Base-by-base conservation (phyloP, 208 protist genomes). In the Willaertia magna region DNA sequence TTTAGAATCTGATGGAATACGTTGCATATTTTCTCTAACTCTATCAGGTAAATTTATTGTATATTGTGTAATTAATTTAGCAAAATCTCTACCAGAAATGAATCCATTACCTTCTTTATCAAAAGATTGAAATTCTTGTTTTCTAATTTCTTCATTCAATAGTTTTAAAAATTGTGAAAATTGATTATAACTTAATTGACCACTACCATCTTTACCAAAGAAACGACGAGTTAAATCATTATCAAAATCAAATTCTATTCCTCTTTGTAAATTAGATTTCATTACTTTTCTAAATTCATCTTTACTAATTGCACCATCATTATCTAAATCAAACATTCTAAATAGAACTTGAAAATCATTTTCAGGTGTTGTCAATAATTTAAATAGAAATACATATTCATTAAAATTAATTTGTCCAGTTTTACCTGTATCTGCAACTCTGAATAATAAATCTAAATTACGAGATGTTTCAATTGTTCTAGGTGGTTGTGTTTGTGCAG, bases 321-420 rank as follows among this genome's bases (percentile, higher is more conserved):
- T 55, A 18, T 87, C 9, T 30, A 47, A n/a, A 76, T 87, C 85
- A 76, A 87, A 87, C 85, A 87, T 85, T 42, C 34, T 67, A 34
- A 87, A 87, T 3, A 81, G 39, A 11, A 87, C 39, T 12, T 87
- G 40, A 34, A 85, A 83, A 20, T 85, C 74, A 67, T 14, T 85
- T 42, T 85, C 74, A 26, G 85, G 85, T 43, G 51, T 87, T 1
- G 85, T 83, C 6, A 87, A 49, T 6, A 87, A 44, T 44, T 51
- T 85, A 42, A 87, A 74, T 2, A 87, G 30, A 12, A 87, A 74
- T 18, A 87, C 2, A 26, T 87, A 87, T 44, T 87, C 85, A 3
- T 40, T 22, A 22, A 85, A 85, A 11, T 26, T 74, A 40, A 87
- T 87, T 30, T 55, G 46, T 85, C 85, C 85, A 47, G 0, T 34